Conservation (phyloP, 345 rosid genomes). For the Salix arbutifolia region DNA sequence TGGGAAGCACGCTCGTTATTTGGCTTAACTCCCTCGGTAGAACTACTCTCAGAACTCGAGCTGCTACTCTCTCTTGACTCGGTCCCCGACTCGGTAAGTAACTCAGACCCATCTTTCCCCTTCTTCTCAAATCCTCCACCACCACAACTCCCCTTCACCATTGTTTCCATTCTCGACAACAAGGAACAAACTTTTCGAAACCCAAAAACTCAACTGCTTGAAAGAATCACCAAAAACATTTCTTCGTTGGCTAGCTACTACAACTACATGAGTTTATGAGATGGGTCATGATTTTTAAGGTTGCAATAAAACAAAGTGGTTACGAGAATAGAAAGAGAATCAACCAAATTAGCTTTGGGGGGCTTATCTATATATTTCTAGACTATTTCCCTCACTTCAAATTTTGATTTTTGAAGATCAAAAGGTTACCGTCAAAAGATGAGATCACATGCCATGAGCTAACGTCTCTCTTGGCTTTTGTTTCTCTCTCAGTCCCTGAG, state of each 20-base stretch:
- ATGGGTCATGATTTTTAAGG: conserved; percentile 12
- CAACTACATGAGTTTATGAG: neutral
- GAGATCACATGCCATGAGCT: conserved; percentile 33
- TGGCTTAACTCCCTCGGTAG: conserved; percentile 30
- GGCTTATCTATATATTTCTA: neutral
- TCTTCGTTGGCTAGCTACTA: neutral
- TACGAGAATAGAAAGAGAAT: conserved; percentile 2
- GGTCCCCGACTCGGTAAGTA: conserved; percentile 39
- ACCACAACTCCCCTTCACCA: conserved; percentile 36
- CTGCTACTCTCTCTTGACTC: conserved; percentile 57
- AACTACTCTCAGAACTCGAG: conserved; percentile 35
- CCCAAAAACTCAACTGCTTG: conserved; percentile 1
- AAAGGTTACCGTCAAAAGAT: conserved; percentile 20
- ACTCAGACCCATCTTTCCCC: conserved; percentile 37
- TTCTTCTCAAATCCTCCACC: conserved; percentile 31
- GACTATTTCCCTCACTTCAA: conserved; percentile 14
- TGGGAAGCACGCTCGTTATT: conserved; percentile 37
- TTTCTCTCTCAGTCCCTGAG: conserved; percentile 16
- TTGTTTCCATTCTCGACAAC: conserved; percentile 44
- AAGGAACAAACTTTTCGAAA: neutral
- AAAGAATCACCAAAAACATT: conserved; percentile 7
- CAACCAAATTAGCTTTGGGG: neutral
- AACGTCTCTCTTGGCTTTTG: conserved; percentile 42
- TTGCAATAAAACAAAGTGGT: neutral
- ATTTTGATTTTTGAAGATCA: conserved; percentile 39